Evolutionary conservation across 2,329 filamentous ascomycete genomes (phyloP).

Genomic region (Paracamarosporium sp.): DNA sequence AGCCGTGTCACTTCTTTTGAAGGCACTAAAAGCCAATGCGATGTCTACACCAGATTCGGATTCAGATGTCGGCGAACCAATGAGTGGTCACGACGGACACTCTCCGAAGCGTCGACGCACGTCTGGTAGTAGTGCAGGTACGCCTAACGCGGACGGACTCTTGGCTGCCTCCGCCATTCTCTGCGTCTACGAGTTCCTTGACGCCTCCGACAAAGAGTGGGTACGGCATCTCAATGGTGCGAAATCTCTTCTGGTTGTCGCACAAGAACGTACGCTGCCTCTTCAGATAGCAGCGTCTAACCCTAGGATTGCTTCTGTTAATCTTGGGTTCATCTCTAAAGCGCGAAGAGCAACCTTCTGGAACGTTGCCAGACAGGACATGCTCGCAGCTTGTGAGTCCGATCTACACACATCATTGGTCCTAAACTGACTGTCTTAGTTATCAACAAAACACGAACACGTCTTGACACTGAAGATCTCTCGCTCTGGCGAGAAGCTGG

Average conservation of each 20-base stretch:
- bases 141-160: slow-evolving; percentile 64
- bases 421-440: slow-evolving; percentile 40
- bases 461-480: slow-evolving; percentile 68
- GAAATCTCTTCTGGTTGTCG: slow-evolving; percentile 66
- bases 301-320: slow-evolving; percentile 31
- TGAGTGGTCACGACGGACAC: slow-evolving; percentile 18
- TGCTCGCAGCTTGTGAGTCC: slow-evolving; percentile 65
- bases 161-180: slow-evolving; percentile 71
- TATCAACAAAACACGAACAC: slow-evolving; percentile 67
- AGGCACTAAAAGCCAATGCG: slow-evolving; percentile 43
- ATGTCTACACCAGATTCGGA: slow-evolving; percentile 34
- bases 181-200: slow-evolving; percentile 72
- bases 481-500: slow-evolving; percentile 70
- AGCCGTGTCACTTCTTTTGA: slow-evolving; percentile 58
- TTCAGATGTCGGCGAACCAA: slow-evolving; percentile 24
- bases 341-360: slow-evolving; percentile 68
- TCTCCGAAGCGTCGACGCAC: slow-evolving; percentile 50
- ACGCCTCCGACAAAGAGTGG: slow-evolving; percentile 69
- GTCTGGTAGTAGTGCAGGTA: slow-evolving; percentile 47
- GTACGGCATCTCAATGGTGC: slow-evolving; percentile 69
- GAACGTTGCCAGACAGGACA: slow-evolving; percentile 72
- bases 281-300: slow-evolving; percentile 52
- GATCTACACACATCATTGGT: background rate
- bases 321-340: slow-evolving; percentile 53
- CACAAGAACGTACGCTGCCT: slow-evolving; percentile 57